Conservation (phyloP, 768 basidiomycete species). For the Phylloporus scabripes region DNA sequence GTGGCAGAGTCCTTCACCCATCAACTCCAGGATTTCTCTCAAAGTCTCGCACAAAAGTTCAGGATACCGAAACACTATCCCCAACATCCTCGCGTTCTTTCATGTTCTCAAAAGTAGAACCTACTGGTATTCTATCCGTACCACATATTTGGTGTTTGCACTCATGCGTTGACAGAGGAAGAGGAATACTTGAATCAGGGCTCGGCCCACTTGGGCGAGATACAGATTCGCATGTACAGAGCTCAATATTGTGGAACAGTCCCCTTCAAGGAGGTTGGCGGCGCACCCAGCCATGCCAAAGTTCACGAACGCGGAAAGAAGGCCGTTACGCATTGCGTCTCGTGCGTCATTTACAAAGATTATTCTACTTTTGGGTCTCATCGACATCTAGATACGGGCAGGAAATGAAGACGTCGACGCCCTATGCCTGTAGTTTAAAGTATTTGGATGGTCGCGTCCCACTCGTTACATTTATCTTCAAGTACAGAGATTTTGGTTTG, state of each 20-base stretch:
- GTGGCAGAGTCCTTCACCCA: conserved; percentile 7
- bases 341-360: conserved; percentile 11
- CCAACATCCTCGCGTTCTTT: conserved; percentile 17
- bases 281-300: conserved; percentile 8
- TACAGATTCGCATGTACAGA: conserved; percentile 11
- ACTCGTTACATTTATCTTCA: conserved; percentile 27
- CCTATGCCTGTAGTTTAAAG: neutral
- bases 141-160: too few species aligned
- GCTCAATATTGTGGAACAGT: neutral
- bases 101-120: conserved; percentile 24
- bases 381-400: conserved; percentile 18
- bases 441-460: conserved; percentile 15
- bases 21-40: neutral
- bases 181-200: conserved; percentile 18
- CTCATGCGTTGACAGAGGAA: conserved; percentile 22
- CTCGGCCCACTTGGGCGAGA: conserved; percentile 20
- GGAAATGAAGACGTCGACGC: conserved; percentile 4
- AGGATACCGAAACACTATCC: conserved; percentile 6
- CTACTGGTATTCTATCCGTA: conserved; percentile 22
- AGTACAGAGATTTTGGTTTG: conserved; percentile 26
- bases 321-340: conserved; percentile 26
- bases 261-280: too few species aligned
- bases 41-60: conserved; percentile 5
- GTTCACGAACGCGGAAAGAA: conserved; percentile 30
- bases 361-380: neutral